Base-by-base conservation (phyloP, 2,329 filamentous ascomycete genomes). In the Pseudocercospora crystallina region DNA sequence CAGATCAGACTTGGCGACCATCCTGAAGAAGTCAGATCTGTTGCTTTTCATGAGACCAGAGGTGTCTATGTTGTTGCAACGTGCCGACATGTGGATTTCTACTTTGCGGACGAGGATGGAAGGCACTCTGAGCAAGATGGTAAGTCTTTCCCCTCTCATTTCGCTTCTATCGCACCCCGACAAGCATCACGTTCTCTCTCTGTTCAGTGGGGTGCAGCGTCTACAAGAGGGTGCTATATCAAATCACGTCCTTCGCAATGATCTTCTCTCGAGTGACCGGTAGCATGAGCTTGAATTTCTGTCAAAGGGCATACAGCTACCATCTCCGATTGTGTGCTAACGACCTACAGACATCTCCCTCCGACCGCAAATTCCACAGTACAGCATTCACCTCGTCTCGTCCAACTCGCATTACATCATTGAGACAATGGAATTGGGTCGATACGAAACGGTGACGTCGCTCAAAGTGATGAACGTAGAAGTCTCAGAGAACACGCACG, bases 401-500 rank as follows among this genome's bases (percentile, higher is more conserved):
- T 86, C 90, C 0, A 77, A 79, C 39, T 90, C 83, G 3, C 91
- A 89, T 84, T 82, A 82, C 0, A 77, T 91, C 33, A 87, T 97
- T 51, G 88, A 96, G 66, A 84, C 80, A 17, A 76, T 90, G 45
- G 76, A 84, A 37, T 79, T 96, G 58, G 88, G 91, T 47, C 74
- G 82, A 0, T 85, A 80, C 55, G 92, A 96, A 71, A 81, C 84
- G 10, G 78, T 95, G 11, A 85, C 94, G 66, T 89, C 87, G 54
- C 82, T 97, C 63, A 85, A 92, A 68, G 86, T 87, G 4, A 79
- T 97, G 34, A 86, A 87, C 47, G 81, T 99, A 11, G 94, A 97
- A 69, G 79, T 95, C 7, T 96, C 91, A 0, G 94, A 99, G 71
- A 84, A 86, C 31, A 96, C 90, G 0, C 89, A 94, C 65, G 88